Evolutionary conservation across 202 grass and related monocot genomes (phyloP).

Genomic region (Cymbopogon flexuosus): DNA sequence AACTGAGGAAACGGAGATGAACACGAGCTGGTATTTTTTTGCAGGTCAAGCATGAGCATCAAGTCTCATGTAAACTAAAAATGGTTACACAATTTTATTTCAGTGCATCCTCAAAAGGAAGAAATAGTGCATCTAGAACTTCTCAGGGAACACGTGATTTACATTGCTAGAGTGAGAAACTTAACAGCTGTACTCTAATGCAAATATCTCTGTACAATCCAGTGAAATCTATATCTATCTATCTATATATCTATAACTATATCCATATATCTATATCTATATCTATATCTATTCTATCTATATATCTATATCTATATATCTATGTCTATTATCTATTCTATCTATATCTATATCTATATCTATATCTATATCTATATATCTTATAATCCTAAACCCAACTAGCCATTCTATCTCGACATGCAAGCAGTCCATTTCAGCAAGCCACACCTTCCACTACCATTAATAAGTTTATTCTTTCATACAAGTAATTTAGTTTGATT

Average conservation of each 20-base stretch:
- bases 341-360: too few relatives aligned
- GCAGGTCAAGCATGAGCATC: not conserved
- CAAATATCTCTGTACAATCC: not conserved
- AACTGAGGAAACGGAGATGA: slow-evolving; percentile 45
- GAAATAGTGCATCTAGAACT: not conserved
- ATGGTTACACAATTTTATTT: not conserved
- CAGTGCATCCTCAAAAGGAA: not conserved
- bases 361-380: too few relatives aligned
- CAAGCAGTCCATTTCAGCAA: too few relatives aligned
- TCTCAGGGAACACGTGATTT: not conserved
- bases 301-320: too few relatives aligned
- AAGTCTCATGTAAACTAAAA: not conserved
- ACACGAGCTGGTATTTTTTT: not conserved
- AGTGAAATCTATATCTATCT: not conserved
- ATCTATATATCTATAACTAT: not conserved
- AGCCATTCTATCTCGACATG: too few relatives aligned
- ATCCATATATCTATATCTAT: too few relatives aligned
- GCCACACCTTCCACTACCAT: too few relatives aligned
- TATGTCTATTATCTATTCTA: not conserved
- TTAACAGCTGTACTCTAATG: not conserved
- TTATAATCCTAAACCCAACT: too few relatives aligned
- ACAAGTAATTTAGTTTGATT: too few relatives aligned
- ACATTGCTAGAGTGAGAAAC: not conserved
- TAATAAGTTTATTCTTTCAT: too few relatives aligned
- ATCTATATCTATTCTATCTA: too few relatives aligned